A percentile compares a stretch with the other conserved stretches of the same genome.
These are phyloP conservation scores for Starmerella powellii DNA, from an alignment of 805 yeast genomes.

Conservation along the genomic window DNA sequence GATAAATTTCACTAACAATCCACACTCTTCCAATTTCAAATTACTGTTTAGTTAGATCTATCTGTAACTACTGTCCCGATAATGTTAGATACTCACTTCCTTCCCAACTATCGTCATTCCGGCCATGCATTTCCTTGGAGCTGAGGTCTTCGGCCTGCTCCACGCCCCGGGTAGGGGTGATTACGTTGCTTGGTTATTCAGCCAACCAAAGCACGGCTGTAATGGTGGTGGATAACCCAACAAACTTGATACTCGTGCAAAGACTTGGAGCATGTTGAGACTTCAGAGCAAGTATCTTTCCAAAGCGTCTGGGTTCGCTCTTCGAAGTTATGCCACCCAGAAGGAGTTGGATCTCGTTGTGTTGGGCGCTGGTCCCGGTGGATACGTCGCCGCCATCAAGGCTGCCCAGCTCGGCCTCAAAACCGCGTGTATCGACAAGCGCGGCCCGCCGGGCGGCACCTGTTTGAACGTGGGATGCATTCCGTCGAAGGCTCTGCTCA, in stretches of 20 bases:
- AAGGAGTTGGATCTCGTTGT: slow-evolving; percentile 80
- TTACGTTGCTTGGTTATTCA: not conserved
- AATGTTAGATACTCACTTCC: too few species aligned
- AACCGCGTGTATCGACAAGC: slow-evolving; percentile 93
- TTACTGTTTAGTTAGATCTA: too few species aligned
- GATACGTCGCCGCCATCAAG: slow-evolving; percentile 96
- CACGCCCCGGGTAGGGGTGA: too few species aligned
- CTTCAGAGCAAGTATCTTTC: slow-evolving; percentile 12
- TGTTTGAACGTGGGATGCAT: slow-evolving; percentile 98
- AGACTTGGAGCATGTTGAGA: slow-evolving; percentile 10
- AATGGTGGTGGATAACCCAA: too few species aligned
- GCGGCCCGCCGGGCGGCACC: slow-evolving; percentile 95
- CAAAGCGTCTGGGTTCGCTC: slow-evolving; percentile 6
- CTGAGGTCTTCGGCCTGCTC: too few species aligned
- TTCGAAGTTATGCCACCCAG: slow-evolving; percentile 21
- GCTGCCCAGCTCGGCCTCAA: slow-evolving; percentile 93
- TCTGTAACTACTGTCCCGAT: too few species aligned
- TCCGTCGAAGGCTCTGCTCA: slow-evolving; percentile 89
- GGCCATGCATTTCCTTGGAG: too few species aligned
- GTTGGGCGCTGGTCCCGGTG: slow-evolving; percentile 99
- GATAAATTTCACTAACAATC: too few species aligned
- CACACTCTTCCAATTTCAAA: too few species aligned
- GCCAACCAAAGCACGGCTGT: not conserved
- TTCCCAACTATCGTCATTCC: too few species aligned
- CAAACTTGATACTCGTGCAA: not conserved